Percentiles rank a stretch among this genome's conserved stretches.
phyloP scores from a whole-genome alignment of 2,329 filamentous ascomycete species.

The Pezizomycotina sp. region DNA sequence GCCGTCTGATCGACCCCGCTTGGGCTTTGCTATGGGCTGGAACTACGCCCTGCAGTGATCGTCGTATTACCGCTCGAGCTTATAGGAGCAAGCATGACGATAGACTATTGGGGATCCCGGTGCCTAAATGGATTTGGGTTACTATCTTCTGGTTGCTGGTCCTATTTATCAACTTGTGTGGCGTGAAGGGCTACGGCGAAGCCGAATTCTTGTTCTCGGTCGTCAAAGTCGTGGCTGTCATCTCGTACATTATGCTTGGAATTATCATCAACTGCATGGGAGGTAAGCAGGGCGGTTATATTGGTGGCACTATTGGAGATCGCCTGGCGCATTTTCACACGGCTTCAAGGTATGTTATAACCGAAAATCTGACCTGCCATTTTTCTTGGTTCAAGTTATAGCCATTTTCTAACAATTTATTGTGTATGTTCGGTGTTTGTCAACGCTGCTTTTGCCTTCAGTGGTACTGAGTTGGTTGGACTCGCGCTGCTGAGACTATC shows the following conservation, averaged over 20 bases:
- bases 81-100: conserved; percentile 69
- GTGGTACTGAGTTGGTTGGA: conserved; percentile 59
- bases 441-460: conserved; percentile 59
- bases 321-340: conserved; percentile 33
- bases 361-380: no score
- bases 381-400: no score
- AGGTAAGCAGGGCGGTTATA: conserved; percentile 29
- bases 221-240: conserved; percentile 69
- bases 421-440: conserved; percentile 69
- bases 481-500: conserved; percentile 64
- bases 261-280: conserved; percentile 31
- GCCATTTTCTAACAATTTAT: conserved; percentile 68
- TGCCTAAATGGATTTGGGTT: conserved; percentile 61
- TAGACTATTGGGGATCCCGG: conserved; percentile 56
- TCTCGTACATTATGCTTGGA: conserved; percentile 54
- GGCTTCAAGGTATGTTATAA: no score
- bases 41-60: conserved; percentile 71
- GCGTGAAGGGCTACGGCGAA: conserved; percentile 76
- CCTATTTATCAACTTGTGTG: conserved; percentile 69
- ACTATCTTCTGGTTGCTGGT: conserved; percentile 64
- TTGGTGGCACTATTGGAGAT: conserved; percentile 29
- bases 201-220: conserved; percentile 77
- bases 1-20: conserved; percentile 77
- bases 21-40: conserved; percentile 77
- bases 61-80: conserved; percentile 70